These are phyloP conservation scores for Candida sanyaensis DNA, from an alignment of 1,139 yeast species.

Conservation along the genomic window DNA sequence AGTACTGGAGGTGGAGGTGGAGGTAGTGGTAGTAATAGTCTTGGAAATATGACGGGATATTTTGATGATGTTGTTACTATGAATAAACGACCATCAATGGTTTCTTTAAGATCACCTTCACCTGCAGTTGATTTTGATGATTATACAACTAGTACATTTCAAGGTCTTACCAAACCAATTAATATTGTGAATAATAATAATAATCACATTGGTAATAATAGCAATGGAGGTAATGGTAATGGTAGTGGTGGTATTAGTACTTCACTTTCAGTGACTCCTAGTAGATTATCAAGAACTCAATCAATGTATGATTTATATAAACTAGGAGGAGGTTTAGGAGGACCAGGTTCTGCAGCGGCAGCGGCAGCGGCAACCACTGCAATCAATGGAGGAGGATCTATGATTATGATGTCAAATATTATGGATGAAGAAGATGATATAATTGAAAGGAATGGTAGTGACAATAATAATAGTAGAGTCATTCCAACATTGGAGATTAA, in stretches of 20 bases:
- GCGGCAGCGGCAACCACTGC: not conserved
- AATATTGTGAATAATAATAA: constrained; percentile 8
- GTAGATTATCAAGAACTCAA: constrained; percentile 36
- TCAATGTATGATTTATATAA: constrained; percentile 39
- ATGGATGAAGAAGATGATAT: constrained; percentile 11
- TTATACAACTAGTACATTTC: constrained; percentile 30
- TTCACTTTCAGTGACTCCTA: constrained; percentile 16
- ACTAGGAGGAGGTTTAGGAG: constrained; percentile 11
- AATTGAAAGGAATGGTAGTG: not conserved
- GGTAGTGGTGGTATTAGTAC: not conserved
- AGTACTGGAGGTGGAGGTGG: constrained; percentile 1
- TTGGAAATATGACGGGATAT: constrained; percentile 16
- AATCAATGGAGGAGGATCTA: not conserved
- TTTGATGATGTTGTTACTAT: constrained; percentile 17
- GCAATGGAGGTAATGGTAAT: constrained; percentile 4
- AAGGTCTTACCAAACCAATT: constrained; percentile 15
- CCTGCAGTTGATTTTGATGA: constrained; percentile 51
- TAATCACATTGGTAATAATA: not conserved
- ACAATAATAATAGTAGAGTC: not conserved
- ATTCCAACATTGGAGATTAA: constrained; percentile 21
- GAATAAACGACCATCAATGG: constrained; percentile 30
- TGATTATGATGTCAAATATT: constrained; percentile 9
- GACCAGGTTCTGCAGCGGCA: not conserved
- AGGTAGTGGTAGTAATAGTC: not conserved
- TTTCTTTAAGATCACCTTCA: constrained; percentile 46